Conservation (phyloP, 345 rosid genomes). For the Pugionium cornutum region DNA sequence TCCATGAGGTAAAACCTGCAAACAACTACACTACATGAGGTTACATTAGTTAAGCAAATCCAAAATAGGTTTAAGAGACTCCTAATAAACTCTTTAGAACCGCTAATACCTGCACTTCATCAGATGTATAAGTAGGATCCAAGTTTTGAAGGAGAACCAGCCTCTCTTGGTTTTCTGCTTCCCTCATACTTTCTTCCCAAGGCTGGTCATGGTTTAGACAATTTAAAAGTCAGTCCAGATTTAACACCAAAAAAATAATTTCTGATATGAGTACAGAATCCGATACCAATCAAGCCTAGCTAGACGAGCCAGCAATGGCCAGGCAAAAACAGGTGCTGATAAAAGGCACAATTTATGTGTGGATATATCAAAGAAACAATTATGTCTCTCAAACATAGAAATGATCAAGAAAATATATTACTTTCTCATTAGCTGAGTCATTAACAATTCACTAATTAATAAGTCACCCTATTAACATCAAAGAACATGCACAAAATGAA, state of each 20-base stretch:
- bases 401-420: conserved; percentile 7
- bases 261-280: conserved; percentile 13
- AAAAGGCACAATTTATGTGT: conserved; percentile 2
- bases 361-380: neutral
- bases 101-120: conserved; percentile 67
- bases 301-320: conserved; percentile 10
- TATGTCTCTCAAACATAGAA: neutral
- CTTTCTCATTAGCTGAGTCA: conserved; percentile 5
- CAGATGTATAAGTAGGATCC: conserved; percentile 65
- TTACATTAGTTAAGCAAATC: conserved; percentile 1
- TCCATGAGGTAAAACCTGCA: conserved; percentile 1
- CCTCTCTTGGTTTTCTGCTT: conserved; percentile 52
- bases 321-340: conserved; percentile 4
- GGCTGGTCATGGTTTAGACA: conserved; percentile 47
- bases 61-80: conserved; percentile 6
- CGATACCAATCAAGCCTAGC: conserved; percentile 18
- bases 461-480: conserved; percentile 17
- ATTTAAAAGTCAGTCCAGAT: conserved; percentile 30
- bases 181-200: conserved; percentile 68
- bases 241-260: neutral
- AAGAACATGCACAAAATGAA: conserved; percentile 24
- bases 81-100: conserved; percentile 3
- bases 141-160: conserved; percentile 74
- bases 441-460: conserved; percentile 5
- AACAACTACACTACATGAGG: conserved; percentile 2